Conservation (phyloP, 257 asterid genomes). For the Dorcoceras hygrometricum region DNA sequence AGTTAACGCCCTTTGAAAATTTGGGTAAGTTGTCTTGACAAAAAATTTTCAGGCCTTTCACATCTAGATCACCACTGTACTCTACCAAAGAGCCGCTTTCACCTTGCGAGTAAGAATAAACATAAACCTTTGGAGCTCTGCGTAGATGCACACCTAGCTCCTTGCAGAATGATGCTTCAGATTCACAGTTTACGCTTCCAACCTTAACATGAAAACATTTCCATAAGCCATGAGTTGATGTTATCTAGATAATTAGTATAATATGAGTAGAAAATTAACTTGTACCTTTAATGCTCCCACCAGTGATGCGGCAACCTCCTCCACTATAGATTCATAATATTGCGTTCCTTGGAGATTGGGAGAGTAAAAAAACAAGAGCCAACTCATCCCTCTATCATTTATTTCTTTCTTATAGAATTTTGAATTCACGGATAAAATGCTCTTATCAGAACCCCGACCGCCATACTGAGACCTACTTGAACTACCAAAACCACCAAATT, state of each 20-base stretch:
- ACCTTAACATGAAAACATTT: conserved; percentile 40
- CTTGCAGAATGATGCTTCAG: conserved; percentile 70
- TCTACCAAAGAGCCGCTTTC: conserved; percentile 69
- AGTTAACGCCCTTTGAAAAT: conserved; percentile 68
- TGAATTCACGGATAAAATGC: conserved; percentile 51
- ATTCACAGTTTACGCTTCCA: conserved; percentile 74
- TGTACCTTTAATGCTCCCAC: conserved; percentile 83
- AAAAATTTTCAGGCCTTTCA: conserved; percentile 56
- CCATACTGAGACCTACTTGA: conserved; percentile 54
- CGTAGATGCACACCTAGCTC: conserved; percentile 63
- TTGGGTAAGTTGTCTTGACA: conserved; percentile 76
- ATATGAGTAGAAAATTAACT: not conserved
- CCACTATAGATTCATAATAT: conserved; percentile 51
- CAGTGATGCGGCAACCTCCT: conserved; percentile 51
- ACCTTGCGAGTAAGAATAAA: conserved; percentile 53
- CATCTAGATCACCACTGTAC: conserved; percentile 62
- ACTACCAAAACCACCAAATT: conserved; percentile 62
- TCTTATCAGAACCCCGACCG: conserved; percentile 38
- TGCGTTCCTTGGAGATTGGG: conserved; percentile 52
- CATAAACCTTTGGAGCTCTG: conserved; percentile 56
- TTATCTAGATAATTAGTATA: not conserved
- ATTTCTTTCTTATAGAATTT: conserved; percentile 62
- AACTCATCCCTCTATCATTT: conserved; percentile 65
- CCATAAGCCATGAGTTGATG: conserved; percentile 1
- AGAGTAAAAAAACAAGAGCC: conserved; percentile 62